Base-by-base conservation (phyloP, 495 filamentous ascomycete genomes). In the Antarctomyces pellizariae region DNA sequence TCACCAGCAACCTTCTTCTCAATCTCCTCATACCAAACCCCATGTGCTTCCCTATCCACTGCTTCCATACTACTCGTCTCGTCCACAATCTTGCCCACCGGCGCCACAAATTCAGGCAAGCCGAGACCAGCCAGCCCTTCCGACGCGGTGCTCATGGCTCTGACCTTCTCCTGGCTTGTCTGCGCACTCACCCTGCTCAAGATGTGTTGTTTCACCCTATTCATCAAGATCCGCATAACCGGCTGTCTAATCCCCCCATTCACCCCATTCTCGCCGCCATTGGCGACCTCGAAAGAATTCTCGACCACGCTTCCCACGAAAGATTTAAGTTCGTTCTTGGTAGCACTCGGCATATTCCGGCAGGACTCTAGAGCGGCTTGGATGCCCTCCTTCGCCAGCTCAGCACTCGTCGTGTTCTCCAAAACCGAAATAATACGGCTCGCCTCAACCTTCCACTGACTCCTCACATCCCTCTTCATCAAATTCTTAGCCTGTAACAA, bases 401-500 rank as follows among this genome's bases (percentile, higher is more conserved):
- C 61, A 9, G 56, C 25, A 7, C 12, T 21, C 24, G 30, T 41
- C 11, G 32, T 30, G 25, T 36, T 33, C 34, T 58, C 52, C 3
- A 61, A 48, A 0, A 67, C 52, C 7, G 47, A 39, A 8, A 73
- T 53, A 33, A 93, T 70, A 3, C 83, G 69, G 18, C 68, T 62
- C 0, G 83, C 78, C 39, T 95, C 80, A 6, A 60, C 55, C 48
- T 75, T 83, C 89, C 89, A 97, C 25, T 78, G 74, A 2, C 64
- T 67, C 16, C 86, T 71, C 11, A 82, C 75, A 46, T 95, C 84
- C 12, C 86, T 73, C 48, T 89, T 90, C 24, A 97, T 68, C 7
- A 93, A 57, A 42, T 91, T 95, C 56, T 97, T 97, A 37, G 76
- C 79, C 1, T 89, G 89, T 17, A 95, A 48, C 4, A 90, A 57